These are phyloP conservation scores for Phytophthora vignae DNA, from an alignment of 352 stramenopile species.

Conservation along the genomic window DNA sequence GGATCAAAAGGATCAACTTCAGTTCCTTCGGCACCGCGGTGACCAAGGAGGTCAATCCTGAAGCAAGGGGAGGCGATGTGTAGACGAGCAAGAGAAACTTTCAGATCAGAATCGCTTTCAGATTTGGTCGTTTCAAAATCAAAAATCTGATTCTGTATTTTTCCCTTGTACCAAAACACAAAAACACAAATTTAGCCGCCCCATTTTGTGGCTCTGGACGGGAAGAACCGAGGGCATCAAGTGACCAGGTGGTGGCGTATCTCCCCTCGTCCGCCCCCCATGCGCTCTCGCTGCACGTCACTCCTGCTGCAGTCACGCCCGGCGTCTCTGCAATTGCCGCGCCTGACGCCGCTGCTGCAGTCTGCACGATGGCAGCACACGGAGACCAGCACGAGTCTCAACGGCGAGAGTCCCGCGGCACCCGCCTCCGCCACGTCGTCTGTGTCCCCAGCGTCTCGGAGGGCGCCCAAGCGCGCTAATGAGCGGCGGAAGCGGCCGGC, in stretches of 20 bases:
- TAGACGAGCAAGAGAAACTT: not conserved
- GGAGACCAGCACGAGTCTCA: slow-evolving; percentile 30
- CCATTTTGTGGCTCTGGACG: slow-evolving; percentile 20
- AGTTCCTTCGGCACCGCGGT: not conserved
- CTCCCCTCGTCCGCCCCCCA: not conserved
- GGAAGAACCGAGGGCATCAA: not conserved
- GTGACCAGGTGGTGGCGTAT: not conserved
- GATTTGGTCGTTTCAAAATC: too few relatives aligned
- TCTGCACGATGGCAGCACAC: slow-evolving; percentile 23
- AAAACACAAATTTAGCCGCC: not conserved
- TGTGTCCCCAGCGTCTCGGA: slow-evolving; percentile 6
- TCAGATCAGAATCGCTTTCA: not conserved
- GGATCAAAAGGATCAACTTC: not conserved
- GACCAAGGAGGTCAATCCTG: not conserved
- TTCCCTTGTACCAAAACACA: too few relatives aligned
- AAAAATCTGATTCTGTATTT: too few relatives aligned
- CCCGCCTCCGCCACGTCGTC: not conserved
- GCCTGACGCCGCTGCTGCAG: slow-evolving; percentile 19
- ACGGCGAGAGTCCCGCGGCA: slow-evolving; percentile 9
- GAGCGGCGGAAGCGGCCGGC: slow-evolving; percentile 40
- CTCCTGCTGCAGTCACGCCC: slow-evolving; percentile 30
- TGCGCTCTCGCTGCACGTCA: slow-evolving; percentile 21
- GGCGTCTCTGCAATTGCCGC: slow-evolving; percentile 11
- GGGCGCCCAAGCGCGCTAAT: slow-evolving; percentile 24
- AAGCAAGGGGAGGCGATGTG: too few relatives aligned